A percentile compares a stretch with the other conserved stretches of the same genome.
These are phyloP conservation scores for Botryotinia calthae DNA, from an alignment of 2,329 filamentous ascomycete species.

Conservation along the genomic window DNA sequence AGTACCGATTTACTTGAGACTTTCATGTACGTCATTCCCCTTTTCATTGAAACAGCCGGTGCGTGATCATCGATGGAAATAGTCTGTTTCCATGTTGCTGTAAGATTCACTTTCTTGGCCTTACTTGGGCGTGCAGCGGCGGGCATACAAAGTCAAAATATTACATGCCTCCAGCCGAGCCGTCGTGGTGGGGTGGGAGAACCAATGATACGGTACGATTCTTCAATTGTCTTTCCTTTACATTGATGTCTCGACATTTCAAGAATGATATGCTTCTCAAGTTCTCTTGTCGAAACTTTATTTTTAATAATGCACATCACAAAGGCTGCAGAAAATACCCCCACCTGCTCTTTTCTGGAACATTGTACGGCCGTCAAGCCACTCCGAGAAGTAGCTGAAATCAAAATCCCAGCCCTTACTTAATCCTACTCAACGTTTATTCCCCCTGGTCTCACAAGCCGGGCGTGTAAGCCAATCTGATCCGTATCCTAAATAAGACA, in stretches of 20 bases:
- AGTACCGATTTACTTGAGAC: neutral
- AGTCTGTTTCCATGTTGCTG: neutral
- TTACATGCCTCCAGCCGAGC: neutral
- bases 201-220: neutral
- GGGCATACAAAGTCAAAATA: neutral
- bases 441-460: conserved; percentile 9
- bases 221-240: neutral
- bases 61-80: neutral
- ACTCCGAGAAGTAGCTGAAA: neutral
- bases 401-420: neutral
- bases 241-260: neutral
- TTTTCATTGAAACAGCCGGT: neutral
- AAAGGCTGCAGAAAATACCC: neutral
- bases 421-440: conserved; percentile 9
- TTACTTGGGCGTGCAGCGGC: neutral
- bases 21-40: conserved; percentile 1
- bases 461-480: neutral
- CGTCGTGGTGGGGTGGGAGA: neutral
- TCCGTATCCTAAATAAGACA: conserved; percentile 1
- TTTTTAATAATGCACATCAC: neutral
- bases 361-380: neutral
- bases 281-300: neutral
- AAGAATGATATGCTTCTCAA: neutral
- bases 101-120: neutral
- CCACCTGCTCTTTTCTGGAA: conserved; percentile 11